phyloP scores from a whole-genome alignment of 202 grass and related monocot genomes.

The Musa balbisiana region DNA sequence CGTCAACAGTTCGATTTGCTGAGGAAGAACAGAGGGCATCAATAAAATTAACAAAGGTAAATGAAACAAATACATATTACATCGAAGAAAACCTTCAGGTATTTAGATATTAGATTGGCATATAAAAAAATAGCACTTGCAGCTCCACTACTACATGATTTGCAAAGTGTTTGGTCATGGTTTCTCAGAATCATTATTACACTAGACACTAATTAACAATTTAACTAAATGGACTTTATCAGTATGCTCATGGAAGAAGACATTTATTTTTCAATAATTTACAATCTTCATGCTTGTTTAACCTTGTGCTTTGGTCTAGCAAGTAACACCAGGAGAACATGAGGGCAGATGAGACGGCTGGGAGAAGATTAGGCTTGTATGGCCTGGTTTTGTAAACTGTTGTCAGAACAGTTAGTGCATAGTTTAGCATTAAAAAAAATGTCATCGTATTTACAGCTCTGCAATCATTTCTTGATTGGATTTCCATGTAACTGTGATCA shows the following conservation, averaged over 20 bases:
- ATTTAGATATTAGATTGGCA: neutral
- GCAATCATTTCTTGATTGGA: constrained; percentile 4
- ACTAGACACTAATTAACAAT: no score
- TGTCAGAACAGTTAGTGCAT: neutral
- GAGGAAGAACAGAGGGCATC: constrained; percentile 16
- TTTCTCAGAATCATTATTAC: no score
- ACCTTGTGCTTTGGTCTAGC: no score
- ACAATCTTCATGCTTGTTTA: no score
- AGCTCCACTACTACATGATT: no score
- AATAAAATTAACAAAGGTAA: constrained; percentile 1
- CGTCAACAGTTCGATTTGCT: constrained; percentile 76
- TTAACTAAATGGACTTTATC: no score
- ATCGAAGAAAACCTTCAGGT: neutral
- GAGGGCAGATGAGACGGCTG: neutral
- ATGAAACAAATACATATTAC: neutral
- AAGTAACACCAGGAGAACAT: no score
- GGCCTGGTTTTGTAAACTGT: neutral
- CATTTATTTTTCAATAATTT: no score
- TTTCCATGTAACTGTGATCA: constrained; percentile 4
- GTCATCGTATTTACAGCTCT: neutral
- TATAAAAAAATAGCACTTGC: no score
- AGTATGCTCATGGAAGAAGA: no score
- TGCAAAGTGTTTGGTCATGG: no score
- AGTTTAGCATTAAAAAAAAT: no score
- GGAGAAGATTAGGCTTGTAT: neutral